Conservation (phyloP, 176 grass and related monocot genomes). For the Oryza longistaminata region DNA sequence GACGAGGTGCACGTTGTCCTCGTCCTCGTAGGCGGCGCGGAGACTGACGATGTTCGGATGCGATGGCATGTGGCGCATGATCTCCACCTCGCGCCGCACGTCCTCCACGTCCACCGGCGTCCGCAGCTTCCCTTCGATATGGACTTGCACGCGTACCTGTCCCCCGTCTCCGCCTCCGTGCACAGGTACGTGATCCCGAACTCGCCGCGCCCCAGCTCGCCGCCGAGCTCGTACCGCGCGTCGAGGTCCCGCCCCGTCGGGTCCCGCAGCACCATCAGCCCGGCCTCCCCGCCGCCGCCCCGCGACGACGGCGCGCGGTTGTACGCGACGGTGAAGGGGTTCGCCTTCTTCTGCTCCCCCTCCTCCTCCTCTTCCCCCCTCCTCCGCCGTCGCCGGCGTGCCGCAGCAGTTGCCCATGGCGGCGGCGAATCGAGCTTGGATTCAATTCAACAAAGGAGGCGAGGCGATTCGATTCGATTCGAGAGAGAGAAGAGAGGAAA, state of each 20-base stretch:
- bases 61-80: conserved; percentile 85
- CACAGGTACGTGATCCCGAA: conserved; percentile 71
- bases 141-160: conserved; percentile 65
- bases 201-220: conserved; percentile 73
- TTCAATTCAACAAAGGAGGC: conserved; percentile 37
- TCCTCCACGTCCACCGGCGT: conserved; percentile 88
- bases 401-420: conserved; percentile 76
- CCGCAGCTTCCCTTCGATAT: conserved; percentile 69
- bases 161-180: conserved; percentile 52
- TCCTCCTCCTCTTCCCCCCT: not conserved
- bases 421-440: not conserved
- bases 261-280: conserved; percentile 58
- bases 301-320: conserved; percentile 23
- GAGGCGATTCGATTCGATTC: not conserved
- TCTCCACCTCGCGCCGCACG: conserved; percentile 92
- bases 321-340: conserved; percentile 51
- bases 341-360: conserved; percentile 28
- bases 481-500: not conserved
- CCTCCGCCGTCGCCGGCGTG: conserved; percentile 38
- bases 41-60: conserved; percentile 89
- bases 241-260: conserved; percentile 48
- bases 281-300: conserved; percentile 3
- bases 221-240: conserved; percentile 48
- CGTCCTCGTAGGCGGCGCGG: conserved; percentile 86
- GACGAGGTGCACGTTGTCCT: conserved; percentile 85